Evolutionary conservation across 495 filamentous ascomycete species (phyloP), one percentile per base, ranked within the genome.

Genomic region (Tuber umbilicatum): DNA sequence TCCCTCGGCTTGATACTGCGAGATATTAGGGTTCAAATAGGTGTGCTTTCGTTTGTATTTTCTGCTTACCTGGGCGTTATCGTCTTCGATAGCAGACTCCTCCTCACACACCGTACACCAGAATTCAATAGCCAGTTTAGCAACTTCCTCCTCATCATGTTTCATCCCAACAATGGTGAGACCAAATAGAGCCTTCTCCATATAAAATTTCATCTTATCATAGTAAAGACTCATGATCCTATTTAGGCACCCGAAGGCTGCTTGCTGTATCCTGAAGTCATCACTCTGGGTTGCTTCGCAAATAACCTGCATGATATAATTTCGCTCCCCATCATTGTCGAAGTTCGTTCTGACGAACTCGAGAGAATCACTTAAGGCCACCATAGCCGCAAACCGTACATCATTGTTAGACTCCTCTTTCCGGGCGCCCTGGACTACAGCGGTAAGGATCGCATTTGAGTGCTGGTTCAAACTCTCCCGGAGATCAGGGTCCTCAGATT

Each of bases 221-320:
- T 99, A 99, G 86, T 99, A 98, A 55, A 97, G 87, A 74, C 87
- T 92, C 95, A 99, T 99, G 83, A 99, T 97, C 81, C 94, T 89
- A 88, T 98, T 98, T 81, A 99, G 84, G 82, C 96, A 99, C 73
- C 94, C 95, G 82, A 97, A 99, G 21, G 96, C 93, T 74, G 92
- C 94, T 79, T 96, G 92, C 82, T 97, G 94, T 85, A 98, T 94
- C 80, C 93, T 89, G 73, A 87, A 87, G 84, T 99, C 94, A 3
- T 89, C 85, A 75, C 93, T 92, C 84, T 98, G 96, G 70, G 96
- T 98, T 72, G 96, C 96, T 86, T 99, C 95, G 85, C 95, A 99
- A 80, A 99, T 92, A 78, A 99, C 95, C 86, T 99, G 95, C 95
- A 99, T 99, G 82, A 99, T 99, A 86, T 98, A 98, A 86, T 99